Evolutionary conservation across 805 yeast species (phyloP), one percentile per base, ranked within the genome.

Genomic region (Starmerella stigmatis): DNA sequence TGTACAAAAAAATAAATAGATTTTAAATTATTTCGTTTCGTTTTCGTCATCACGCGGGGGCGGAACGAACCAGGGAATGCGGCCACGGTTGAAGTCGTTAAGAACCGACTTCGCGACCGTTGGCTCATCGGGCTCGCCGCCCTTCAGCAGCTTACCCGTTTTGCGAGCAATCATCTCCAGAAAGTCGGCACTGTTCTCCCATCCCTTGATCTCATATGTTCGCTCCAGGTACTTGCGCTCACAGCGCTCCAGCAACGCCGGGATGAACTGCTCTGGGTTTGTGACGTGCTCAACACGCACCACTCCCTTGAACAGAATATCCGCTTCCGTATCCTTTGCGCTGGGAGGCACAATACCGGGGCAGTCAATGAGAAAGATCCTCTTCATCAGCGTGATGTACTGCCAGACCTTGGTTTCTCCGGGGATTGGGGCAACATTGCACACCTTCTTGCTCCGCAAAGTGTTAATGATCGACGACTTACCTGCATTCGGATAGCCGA

Each of bases 321-420:
- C 97, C 22, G 94, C 78, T 62, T 86, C 94, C 1, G 89, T 66
- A 63, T 92, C 98, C 58, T 79, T 86, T 23, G 78, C 62, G 15
- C 94, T 82, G 22, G 98, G 98, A 9, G 98, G 98, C 17, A 89
- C 98, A 60, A 89, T 89, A 67, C 98, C 98, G 2, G 98, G 98
- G 71, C 98, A 92, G 67, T 89, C 98, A 59, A 89, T 92, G 58
- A 89, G 70, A 66, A 88, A 89, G 43, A 89, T 89, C 54, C 89
- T 76, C 72, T 89, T 89, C 96, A 92, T 89, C 57, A 89, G 71
- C 4, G 98, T 88, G 58, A 89, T 88, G 69, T 89, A 89, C 70
- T 89, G 98, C 98, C 98, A 89, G 36, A 89, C 96, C 66, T 89
- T 89, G 28, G 98, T 89, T 63, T 89, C 98, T 64, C 98, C 98